Evolutionary conservation across 2,329 filamentous ascomycete species (phyloP).

Genomic region (Neofusicoccum kwambonambiense): DNA sequence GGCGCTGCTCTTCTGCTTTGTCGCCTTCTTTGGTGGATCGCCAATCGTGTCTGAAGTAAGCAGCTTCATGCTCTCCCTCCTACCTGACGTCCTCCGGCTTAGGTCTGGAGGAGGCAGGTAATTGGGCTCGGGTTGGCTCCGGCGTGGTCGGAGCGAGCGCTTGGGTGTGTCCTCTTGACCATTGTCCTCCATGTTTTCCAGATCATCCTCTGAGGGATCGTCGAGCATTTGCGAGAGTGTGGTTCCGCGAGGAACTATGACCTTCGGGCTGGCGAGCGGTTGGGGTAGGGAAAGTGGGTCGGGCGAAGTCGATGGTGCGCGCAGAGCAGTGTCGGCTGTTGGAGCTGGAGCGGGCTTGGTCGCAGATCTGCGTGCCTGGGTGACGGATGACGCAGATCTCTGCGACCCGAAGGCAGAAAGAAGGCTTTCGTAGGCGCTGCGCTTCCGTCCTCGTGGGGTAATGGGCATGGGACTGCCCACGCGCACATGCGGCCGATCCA

Average conservation of each 20-base stretch:
- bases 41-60: constrained; percentile 32
- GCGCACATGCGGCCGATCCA: constrained; percentile 22
- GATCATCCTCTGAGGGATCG: not conserved
- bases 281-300: not conserved
- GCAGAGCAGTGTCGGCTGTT: not conserved
- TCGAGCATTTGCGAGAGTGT: not conserved
- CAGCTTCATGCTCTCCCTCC: constrained; percentile 25
- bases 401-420: constrained; percentile 25
- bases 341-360: not conserved
- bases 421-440: not conserved
- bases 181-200: not conserved
- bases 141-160: not conserved
- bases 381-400: constrained; percentile 32
- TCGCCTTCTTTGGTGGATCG: not conserved
- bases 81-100: not conserved
- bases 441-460: not conserved
- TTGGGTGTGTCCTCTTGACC: not conserved
- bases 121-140: not conserved
- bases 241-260: too few relatives aligned
- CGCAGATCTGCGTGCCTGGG: constrained; percentile 22
- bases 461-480: not conserved
- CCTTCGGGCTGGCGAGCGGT: not conserved
- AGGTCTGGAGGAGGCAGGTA: not conserved
- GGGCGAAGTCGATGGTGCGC: not conserved
- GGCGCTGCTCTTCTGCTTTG: constrained; percentile 26